Conservation (phyloP, 768 basidiomycete species). For the Agaricus blazei region DNA sequence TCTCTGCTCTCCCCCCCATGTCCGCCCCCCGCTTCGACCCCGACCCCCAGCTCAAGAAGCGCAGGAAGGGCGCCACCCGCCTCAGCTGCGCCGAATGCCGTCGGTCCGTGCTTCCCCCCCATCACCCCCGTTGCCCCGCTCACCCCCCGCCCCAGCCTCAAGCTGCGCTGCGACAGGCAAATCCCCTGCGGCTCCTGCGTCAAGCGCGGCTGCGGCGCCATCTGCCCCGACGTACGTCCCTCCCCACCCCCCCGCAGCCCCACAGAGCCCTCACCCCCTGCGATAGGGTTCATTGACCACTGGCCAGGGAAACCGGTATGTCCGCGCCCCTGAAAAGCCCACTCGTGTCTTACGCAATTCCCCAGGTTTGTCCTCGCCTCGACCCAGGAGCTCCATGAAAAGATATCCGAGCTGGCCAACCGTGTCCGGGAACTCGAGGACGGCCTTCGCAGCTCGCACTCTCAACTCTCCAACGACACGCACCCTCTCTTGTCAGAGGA, state of each 20-base stretch:
- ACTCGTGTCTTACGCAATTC: background rate
- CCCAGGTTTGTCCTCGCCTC: conserved; percentile 72
- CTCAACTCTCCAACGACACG: conserved; percentile 48
- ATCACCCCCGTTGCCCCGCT: conserved; percentile 7
- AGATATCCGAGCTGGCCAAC: conserved; percentile 66
- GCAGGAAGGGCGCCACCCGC: conserved; percentile 68
- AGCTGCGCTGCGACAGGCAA: conserved; percentile 69
- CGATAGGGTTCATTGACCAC: conserved; percentile 54
- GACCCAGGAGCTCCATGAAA: conserved; percentile 78
- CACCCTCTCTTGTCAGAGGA: conserved; percentile 73
- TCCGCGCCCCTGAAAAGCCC: background rate
- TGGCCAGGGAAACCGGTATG: conserved; percentile 75
- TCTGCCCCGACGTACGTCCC: conserved; percentile 69
- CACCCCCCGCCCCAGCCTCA: conserved; percentile 37
- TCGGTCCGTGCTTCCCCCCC: conserved; percentile 36
- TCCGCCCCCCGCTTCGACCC: conserved; percentile 25
- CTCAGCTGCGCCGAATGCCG: conserved; percentile 80
- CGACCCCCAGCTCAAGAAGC: conserved; percentile 43
- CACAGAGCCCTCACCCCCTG: conserved; percentile 14
- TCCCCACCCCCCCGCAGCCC: conserved; percentile 8
- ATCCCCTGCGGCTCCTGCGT: conserved; percentile 78
- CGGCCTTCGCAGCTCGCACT: conserved; percentile 54
- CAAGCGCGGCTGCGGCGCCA: conserved; percentile 75
- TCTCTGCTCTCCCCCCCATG: conserved; percentile 26
- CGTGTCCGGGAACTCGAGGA: conserved; percentile 80